Evolutionary conservation across 257 asterid genomes (phyloP), one percentile per base, ranked within the genome.

Genomic region (Nicotiana obtusifolia): DNA sequence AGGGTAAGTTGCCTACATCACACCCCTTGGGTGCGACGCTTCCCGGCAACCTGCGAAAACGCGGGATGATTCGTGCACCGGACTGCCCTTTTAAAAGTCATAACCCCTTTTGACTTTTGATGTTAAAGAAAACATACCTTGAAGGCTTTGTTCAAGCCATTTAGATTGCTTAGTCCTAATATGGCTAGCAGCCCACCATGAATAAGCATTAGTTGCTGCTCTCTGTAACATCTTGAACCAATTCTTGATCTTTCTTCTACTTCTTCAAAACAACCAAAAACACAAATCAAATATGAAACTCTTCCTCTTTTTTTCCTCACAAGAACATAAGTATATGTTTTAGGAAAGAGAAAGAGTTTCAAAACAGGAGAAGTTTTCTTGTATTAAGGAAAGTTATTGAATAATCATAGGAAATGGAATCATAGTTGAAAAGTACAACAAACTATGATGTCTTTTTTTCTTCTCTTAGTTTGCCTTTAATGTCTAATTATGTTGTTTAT

Each of bases 141-240:
- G 89, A 49, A 88, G 89, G 83, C 86, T 86, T 37, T 88, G 88
- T 41, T 88, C 89, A 3, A 88, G 89, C 89, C 89, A 88, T 82
- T 88, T 86, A n/a, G 89, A 88, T 77, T 88, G 89, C 77, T 86
- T 88, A 54, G 91, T 86, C 81, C 90, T 85, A 60, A 88, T 83
- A 73, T 88, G 90, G 86, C 89, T 84, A 17, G 89, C 89, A 84
- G 85, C 82, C 90, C 90, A 86, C 90, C 90, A 86, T 82, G 90
- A 88, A 83, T 88, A 86, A 26, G 89, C 89, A 88, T 88, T 86
- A 81, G 82, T 88, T 78, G 91, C 91, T 44, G 91, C 91, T 53
- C 91, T 86, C 14, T 88, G 91, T 52, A 88, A 83, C 91, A 88
- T 88, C 33, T 62, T 80, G 44, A 22, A 71, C 82, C 76, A 80